A percentile compares a stretch with the other conserved stretches of the same genome.
Conservation (phyloP, 2,329 filamentous ascomycete species). For the Pezicula carpinea region DNA sequence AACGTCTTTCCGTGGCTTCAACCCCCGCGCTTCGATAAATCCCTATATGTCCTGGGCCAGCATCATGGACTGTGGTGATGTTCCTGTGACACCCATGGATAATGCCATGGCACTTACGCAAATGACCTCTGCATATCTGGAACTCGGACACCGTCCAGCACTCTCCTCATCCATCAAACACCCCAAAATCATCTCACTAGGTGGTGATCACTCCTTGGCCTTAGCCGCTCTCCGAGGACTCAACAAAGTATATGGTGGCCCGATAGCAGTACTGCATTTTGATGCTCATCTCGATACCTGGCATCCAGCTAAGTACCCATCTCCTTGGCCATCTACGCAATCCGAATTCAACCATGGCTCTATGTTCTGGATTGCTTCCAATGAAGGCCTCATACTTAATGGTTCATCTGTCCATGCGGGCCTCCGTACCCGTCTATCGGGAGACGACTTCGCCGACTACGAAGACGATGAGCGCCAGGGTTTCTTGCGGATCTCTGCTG, state of each 20-base stretch:
- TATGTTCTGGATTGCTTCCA: slow-evolving; percentile 86
- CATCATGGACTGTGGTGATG: slow-evolving; percentile 86
- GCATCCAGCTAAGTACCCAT: slow-evolving; percentile 63
- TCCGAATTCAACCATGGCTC: slow-evolving; percentile 80
- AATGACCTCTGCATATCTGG: slow-evolving; percentile 52
- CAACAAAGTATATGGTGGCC: slow-evolving; percentile 54
- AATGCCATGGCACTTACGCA: slow-evolving; percentile 76
- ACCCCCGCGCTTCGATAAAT: slow-evolving; percentile 76
- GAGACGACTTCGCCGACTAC: slow-evolving; percentile 61
- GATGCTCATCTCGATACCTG: slow-evolving; percentile 44
- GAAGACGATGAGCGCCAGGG: slow-evolving; percentile 70
- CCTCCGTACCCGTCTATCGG: slow-evolving; percentile 70
- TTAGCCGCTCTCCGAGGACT: slow-evolving; percentile 66
- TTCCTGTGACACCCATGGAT: slow-evolving; percentile 82
- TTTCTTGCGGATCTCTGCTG: slow-evolving; percentile 74
- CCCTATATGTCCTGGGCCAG: slow-evolving; percentile 76
- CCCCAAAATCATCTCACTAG: slow-evolving; percentile 55
- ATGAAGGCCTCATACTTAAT: slow-evolving; percentile 75
- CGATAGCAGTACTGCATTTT: slow-evolving; percentile 69
- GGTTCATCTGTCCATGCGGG: slow-evolving; percentile 75
- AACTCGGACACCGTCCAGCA: slow-evolving; percentile 21
- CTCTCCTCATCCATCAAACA: slow-evolving; percentile 16
- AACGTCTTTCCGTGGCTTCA: slow-evolving; percentile 75
- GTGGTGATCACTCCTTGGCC: slow-evolving; percentile 69
- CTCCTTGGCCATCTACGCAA: slow-evolving; percentile 67